Conservation (phyloP, 768 basidiomycete species). For the Glaciozyma martinii region DNA sequence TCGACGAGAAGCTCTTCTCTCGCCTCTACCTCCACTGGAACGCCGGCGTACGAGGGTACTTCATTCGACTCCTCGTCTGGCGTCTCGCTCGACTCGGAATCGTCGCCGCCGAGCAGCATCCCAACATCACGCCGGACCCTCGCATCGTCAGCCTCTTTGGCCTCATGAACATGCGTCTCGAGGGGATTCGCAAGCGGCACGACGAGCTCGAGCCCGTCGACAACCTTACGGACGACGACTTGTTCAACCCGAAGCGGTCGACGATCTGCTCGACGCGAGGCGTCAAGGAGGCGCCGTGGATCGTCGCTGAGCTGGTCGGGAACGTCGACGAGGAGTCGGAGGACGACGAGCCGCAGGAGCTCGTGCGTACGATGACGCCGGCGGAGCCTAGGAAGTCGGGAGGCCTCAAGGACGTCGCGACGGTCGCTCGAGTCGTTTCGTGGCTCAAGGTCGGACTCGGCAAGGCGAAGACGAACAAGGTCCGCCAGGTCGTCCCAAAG, state of each 20-base stretch:
- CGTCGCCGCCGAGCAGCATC: conserved; percentile 30
- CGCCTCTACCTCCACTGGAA: conserved; percentile 43
- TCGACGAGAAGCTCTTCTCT: conserved; percentile 41
- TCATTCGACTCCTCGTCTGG: conserved; percentile 39
- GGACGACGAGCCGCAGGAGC: conserved; percentile 17
- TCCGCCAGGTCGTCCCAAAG: not conserved
- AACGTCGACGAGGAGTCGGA: conserved; percentile 3
- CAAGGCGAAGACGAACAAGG: conserved; percentile 18
- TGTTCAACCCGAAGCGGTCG: conserved; percentile 28
- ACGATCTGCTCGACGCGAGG: conserved; percentile 36
- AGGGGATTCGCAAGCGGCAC: conserved; percentile 41
- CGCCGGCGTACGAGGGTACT: conserved; percentile 30
- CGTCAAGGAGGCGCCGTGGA: conserved; percentile 33
- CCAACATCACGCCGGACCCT: conserved; percentile 21
- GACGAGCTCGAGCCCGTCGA: conserved; percentile 42
- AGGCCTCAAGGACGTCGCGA: conserved; percentile 11
- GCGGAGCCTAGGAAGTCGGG: not conserved
- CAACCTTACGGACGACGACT: conserved; percentile 25
- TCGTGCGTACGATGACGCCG: conserved; percentile 9
- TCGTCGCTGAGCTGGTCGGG: conserved; percentile 26
- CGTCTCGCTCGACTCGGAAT: conserved; percentile 41
- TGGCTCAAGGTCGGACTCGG: conserved; percentile 29
- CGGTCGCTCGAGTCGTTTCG: conserved; percentile 28
- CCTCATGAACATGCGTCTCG: conserved; percentile 42
- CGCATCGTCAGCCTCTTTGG: conserved; percentile 37